Conservation (phyloP, 2,329 filamentous ascomycete genomes). For the Aureobasidium sp. region DNA sequence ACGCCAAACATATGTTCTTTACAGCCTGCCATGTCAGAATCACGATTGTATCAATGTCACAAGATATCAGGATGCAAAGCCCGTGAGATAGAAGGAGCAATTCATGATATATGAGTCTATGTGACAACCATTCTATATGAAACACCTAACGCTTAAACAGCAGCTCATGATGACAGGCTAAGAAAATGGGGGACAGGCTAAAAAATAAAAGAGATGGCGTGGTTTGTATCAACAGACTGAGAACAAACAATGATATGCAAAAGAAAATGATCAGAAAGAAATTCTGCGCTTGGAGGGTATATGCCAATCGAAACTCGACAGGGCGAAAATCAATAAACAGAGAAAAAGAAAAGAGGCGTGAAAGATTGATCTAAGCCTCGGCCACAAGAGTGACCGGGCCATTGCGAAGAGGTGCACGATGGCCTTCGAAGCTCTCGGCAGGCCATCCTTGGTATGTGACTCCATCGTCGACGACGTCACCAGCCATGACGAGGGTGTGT, state of each 20-base stretch:
- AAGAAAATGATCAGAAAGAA: background rate
- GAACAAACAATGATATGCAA: background rate
- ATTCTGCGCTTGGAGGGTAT: background rate
- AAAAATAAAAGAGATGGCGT: background rate
- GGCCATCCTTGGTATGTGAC: slow-evolving; percentile 52
- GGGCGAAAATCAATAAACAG: background rate
- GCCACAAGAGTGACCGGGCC: background rate
- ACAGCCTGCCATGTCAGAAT: too few relatives aligned
- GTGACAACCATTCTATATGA: background rate
- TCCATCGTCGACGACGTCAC: slow-evolving; percentile 47
- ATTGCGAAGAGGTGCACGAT: slow-evolving; percentile 5
- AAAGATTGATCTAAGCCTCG: background rate
- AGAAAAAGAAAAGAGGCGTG: background rate
- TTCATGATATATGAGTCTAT: background rate
- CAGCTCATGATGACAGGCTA: background rate
- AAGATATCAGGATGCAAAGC: background rate
- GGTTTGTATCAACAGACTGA: background rate
- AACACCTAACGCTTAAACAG: background rate
- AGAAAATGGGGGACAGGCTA: background rate
- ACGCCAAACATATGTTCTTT: too few relatives aligned
- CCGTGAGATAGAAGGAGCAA: background rate
- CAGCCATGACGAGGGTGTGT: slow-evolving; percentile 52
- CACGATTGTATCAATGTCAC: background rate
- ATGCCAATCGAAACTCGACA: background rate
- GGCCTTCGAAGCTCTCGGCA: slow-evolving; percentile 33